A percentile compares a stretch with the other conserved stretches of the same genome.
Evolutionary conservation across 331 rosid species (phyloP).

Genomic region (Malus hybrid): DNA sequence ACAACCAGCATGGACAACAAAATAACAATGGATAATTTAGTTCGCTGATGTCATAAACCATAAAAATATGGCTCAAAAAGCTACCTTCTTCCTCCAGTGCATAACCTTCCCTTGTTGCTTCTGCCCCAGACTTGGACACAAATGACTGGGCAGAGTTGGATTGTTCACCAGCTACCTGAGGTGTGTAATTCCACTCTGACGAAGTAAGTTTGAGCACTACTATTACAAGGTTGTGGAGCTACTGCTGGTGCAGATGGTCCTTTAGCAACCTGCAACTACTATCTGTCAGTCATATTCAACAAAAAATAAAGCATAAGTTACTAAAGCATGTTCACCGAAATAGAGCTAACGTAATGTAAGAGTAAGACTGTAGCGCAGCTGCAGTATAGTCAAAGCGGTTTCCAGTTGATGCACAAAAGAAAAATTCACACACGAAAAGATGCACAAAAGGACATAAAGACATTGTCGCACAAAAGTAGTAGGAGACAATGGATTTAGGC

Average conservation of each 20-base stretch:
- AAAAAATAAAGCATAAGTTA: not conserved
- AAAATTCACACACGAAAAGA: not conserved
- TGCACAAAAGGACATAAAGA: not conserved
- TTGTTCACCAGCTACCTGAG: slow-evolving; percentile 61
- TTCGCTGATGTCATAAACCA: too few relatives aligned
- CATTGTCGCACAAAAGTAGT: not conserved
- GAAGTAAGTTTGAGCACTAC: slow-evolving; percentile 43
- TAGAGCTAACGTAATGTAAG: not conserved
- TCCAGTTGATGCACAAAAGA: not conserved
- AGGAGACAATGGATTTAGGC: not conserved
- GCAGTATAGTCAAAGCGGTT: too few relatives aligned
- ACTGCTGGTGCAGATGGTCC: slow-evolving; percentile 44
- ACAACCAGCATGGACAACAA: too few relatives aligned
- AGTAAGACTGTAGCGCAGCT: not conserved
- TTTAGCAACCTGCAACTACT: slow-evolving; percentile 64
- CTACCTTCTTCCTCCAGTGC: slow-evolving; percentile 76
- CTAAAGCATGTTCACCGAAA: not conserved
- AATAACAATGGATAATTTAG: too few relatives aligned
- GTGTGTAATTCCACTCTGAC: slow-evolving; percentile 54
- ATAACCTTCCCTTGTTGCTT: slow-evolving; percentile 54
- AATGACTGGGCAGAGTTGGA: slow-evolving; percentile 29
- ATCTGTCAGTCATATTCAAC: slow-evolving; percentile 10
- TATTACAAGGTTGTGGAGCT: slow-evolving; percentile 35
- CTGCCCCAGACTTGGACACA: slow-evolving; percentile 45
- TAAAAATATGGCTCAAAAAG: slow-evolving; percentile 5